Conservation (phyloP, 345 rosid species). For the Balakata baccata region DNA sequence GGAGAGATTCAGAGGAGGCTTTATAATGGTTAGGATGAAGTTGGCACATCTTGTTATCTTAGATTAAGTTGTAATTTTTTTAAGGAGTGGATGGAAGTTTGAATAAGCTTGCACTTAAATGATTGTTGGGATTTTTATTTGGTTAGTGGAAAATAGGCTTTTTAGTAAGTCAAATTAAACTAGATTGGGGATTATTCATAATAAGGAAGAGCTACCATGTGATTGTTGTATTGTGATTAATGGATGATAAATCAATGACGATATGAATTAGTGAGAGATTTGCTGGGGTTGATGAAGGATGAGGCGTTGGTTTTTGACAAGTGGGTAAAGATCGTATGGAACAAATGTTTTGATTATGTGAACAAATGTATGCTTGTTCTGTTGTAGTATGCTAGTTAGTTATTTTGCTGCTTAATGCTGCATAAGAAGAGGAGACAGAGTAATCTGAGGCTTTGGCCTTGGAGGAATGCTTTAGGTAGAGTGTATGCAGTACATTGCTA, state of each 20-base stretch:
- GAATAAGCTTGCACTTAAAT: conserved; percentile 6
- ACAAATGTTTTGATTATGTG: too few relatives aligned
- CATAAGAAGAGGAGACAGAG: not conserved
- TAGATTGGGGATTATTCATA: not conserved
- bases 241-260: not conserved
- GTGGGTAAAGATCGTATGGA: too few relatives aligned
- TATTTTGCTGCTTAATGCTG: too few relatives aligned
- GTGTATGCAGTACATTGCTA: too few relatives aligned
- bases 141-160: not conserved
- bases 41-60: not conserved
- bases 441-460: not conserved
- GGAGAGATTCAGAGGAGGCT: not conserved
- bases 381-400: not conserved
- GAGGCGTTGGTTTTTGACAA: not conserved
- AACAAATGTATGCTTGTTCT: too few relatives aligned
- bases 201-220: not conserved
- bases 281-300: too few relatives aligned
- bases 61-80: not conserved
- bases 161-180: not conserved
- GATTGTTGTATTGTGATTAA: not conserved
- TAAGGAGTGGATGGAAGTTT: not conserved
- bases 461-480: not conserved
- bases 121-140: not conserved
- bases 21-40: not conserved
- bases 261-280: not conserved